A percentile compares a stretch with the other conserved stretches of the same genome.
phyloP scores from a whole-genome alignment of 257 asterid species.

The Ilex aquifolium region DNA sequence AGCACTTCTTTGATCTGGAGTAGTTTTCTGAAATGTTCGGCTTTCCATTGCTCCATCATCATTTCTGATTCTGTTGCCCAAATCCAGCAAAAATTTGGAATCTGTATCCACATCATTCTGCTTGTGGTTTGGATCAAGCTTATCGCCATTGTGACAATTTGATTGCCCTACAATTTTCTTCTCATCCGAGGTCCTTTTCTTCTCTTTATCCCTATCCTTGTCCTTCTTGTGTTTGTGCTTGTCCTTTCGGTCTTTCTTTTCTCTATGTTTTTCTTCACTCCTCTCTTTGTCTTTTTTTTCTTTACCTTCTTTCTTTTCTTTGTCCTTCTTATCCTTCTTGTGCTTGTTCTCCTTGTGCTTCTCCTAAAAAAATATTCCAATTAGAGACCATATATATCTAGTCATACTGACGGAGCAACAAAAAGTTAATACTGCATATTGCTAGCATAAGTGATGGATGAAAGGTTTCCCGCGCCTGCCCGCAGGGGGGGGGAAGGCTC shows the following conservation, averaged over 20 bases:
- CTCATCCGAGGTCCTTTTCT: conserved; percentile 29
- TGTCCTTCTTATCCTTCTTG: conserved; percentile 44
- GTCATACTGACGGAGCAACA: background rate
- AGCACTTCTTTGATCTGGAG: conserved; percentile 17
- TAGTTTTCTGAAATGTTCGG: conserved; percentile 24
- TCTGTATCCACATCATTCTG: conserved; percentile 9
- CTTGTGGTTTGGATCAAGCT: conserved; percentile 18
- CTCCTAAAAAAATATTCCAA: conserved; percentile 30
- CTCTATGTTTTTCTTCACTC: conserved; percentile 37
- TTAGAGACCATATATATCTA: conserved; percentile 1
- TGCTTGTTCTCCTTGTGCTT: conserved; percentile 39
- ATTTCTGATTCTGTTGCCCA: conserved; percentile 32
- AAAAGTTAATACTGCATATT: background rate
- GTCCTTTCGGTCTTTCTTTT: conserved; percentile 47
- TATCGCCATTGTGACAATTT: conserved; percentile 27
- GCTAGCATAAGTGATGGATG: background rate
- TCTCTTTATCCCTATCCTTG: conserved; percentile 29
- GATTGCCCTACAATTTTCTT: conserved; percentile 14
- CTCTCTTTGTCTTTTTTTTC: conserved; percentile 44
- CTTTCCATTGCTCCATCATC: conserved; percentile 29
- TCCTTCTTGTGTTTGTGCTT: conserved; percentile 46
- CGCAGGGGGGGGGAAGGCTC: too few relatives aligned
- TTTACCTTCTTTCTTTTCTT: conserved; percentile 42
- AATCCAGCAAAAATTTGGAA: conserved; percentile 16
- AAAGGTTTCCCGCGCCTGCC: too few relatives aligned